Evolutionary conservation across 2,329 filamentous ascomycete genomes (phyloP).

Genomic region (Akanthomyces lecanii): DNA sequence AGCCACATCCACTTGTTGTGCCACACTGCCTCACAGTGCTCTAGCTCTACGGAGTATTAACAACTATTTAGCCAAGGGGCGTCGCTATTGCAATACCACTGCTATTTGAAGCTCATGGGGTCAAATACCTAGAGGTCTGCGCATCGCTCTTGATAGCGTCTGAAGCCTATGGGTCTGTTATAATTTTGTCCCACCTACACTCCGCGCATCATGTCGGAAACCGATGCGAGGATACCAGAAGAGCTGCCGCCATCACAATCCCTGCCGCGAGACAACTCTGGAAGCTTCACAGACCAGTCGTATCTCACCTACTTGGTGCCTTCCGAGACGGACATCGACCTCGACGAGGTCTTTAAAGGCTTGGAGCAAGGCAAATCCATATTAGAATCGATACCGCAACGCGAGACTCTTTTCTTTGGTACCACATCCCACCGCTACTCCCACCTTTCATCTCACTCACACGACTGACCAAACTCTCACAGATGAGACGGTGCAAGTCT

Average conservation of each 20-base stretch:
- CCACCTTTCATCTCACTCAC: slow-evolving; percentile 32
- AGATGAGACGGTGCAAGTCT: slow-evolving; percentile 71
- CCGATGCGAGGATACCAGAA: slow-evolving; percentile 1
- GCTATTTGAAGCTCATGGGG: neutral
- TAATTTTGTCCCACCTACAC: neutral
- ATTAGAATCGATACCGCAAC: slow-evolving; percentile 56
- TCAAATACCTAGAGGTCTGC: neutral
- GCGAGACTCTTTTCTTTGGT: slow-evolving; percentile 71
- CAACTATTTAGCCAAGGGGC: neutral
- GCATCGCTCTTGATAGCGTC: neutral
- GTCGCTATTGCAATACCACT: too few species aligned
- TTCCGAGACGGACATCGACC: slow-evolving; percentile 48
- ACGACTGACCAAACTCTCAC: slow-evolving; percentile 27
- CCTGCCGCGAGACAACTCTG: slow-evolving; percentile 18
- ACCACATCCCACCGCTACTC: slow-evolving; percentile 28
- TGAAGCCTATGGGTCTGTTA: neutral
- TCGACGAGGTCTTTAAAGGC: slow-evolving; percentile 48
- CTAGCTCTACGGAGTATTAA: neutral
- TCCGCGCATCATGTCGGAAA: slow-evolving; percentile 12
- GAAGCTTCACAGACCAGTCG: slow-evolving; percentile 51
- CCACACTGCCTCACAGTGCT: neutral
- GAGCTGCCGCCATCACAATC: neutral
- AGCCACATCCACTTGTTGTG: slow-evolving; percentile 2
- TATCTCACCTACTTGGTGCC: slow-evolving; percentile 60
- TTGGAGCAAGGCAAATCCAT: slow-evolving; percentile 41